A percentile compares a stretch with the other conserved stretches of the same genome.
These are phyloP conservation scores for Cydonia oblonga DNA, from an alignment of 331 rosid genomes.

Conservation along the genomic window DNA sequence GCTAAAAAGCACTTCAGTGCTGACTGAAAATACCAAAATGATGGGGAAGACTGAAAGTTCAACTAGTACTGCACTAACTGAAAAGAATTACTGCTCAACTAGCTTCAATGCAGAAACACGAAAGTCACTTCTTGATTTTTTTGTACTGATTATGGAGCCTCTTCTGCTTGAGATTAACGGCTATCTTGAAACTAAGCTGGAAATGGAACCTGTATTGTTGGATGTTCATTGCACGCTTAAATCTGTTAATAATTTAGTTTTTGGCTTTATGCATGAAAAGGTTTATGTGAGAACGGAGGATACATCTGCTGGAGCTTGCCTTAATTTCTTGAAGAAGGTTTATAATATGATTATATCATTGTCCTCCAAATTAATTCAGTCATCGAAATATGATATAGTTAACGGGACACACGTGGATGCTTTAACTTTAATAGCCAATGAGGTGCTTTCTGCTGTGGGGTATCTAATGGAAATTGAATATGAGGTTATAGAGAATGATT, in stretches of 20 bases:
- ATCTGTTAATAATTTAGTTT: constrained; percentile 53
- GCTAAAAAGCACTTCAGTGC: constrained; percentile 32
- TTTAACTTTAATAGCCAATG: constrained; percentile 32
- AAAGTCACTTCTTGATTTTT: constrained; percentile 54
- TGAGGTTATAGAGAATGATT: constrained; percentile 60
- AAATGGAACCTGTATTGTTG: constrained; percentile 25
- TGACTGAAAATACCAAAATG: constrained; percentile 28
- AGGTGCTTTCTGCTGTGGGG: constrained; percentile 50
- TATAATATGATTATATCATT: constrained; percentile 35
- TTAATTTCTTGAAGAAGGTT: constrained; percentile 62
- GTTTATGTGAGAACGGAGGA: constrained; percentile 81
- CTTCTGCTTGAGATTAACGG: constrained; percentile 39
- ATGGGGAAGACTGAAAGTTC: constrained; percentile 17
- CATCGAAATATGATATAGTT: constrained; percentile 24
- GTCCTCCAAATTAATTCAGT: constrained; percentile 32
- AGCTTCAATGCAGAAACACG: constrained; percentile 39
- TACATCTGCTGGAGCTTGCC: constrained; percentile 51
- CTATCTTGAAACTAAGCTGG: constrained; percentile 18
- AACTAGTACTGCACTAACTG: constrained; percentile 8
- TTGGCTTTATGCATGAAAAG: constrained; percentile 58
- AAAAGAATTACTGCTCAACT: constrained; percentile 20
- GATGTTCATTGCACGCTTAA: constrained; percentile 45
- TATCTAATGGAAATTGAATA: constrained; percentile 79
- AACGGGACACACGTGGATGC: constrained; percentile 19
- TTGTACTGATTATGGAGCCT: constrained; percentile 73